Evolutionary conservation across 805 yeast genomes (phyloP).

Genomic region (Myxozyma lipomycoides): DNA sequence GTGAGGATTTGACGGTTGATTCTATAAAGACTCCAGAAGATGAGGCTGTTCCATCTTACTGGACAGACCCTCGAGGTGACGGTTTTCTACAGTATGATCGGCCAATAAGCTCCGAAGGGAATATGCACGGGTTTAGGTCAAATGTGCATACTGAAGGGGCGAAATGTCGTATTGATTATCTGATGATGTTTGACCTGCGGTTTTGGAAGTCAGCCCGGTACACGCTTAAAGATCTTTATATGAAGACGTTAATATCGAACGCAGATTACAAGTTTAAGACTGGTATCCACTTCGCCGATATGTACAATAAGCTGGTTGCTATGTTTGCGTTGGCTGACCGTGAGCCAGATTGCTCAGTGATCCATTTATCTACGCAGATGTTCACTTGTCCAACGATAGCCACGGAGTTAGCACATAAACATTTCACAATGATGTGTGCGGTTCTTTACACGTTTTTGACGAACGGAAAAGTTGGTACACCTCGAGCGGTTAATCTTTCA

Average conservation of each 20-base stretch:
- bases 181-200: conserved; percentile 61
- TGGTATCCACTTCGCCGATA: conserved; percentile 75
- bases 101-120: neutral
- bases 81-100: neutral
- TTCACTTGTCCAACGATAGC: conserved; percentile 87
- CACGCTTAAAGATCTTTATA: conserved; percentile 58
- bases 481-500: conserved; percentile 41
- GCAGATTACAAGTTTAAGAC: conserved; percentile 53
- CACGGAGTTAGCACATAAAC: conserved; percentile 55
- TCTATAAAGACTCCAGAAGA: neutral
- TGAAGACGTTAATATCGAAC: conserved; percentile 61
- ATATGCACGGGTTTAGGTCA: neutral
- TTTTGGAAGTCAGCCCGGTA: conserved; percentile 63
- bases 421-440: conserved; percentile 57
- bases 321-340: conserved; percentile 70
- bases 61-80: neutral
- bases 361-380: conserved; percentile 73
- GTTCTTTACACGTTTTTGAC: conserved; percentile 62
- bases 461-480: conserved; percentile 47
- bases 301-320: conserved; percentile 72
- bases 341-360: conserved; percentile 81
- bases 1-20: neutral
- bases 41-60: neutral
- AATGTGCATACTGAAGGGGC: neutral
- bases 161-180: conserved; percentile 14